These are phyloP conservation scores for Hanseniaspora osmophila DNA, from an alignment of 805 yeast genomes.

Conservation along the genomic window DNA sequence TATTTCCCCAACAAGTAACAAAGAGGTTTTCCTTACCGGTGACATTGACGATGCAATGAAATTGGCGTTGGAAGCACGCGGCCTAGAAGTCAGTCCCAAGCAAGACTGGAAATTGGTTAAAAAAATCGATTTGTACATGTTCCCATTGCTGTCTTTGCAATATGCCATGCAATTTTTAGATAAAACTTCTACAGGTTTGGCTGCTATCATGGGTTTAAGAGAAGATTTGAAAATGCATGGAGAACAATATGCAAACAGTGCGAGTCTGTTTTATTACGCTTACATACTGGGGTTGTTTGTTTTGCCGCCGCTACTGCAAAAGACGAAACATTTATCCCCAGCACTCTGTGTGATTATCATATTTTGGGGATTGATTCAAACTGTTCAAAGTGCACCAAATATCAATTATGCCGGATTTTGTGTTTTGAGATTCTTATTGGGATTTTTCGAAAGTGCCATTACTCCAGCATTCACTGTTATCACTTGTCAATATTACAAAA, in stretches of 20 bases:
- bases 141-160: constrained; percentile 36
- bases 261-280: constrained; percentile 52
- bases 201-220: constrained; percentile 38
- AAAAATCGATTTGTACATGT: constrained; percentile 37
- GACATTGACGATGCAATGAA: constrained; percentile 36
- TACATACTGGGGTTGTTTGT: constrained; percentile 29
- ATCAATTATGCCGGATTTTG: constrained; percentile 31
- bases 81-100: constrained; percentile 19
- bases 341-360: constrained; percentile 33
- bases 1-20: constrained; percentile 15
- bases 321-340: constrained; percentile 39
- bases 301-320: constrained; percentile 35
- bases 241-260: constrained; percentile 36
- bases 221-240: constrained; percentile 32
- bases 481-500: constrained; percentile 45
- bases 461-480: constrained; percentile 44
- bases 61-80: constrained; percentile 24
- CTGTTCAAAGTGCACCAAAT: constrained; percentile 38
- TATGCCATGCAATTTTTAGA: constrained; percentile 48
- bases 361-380: constrained; percentile 49
- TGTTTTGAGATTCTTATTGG: constrained; percentile 35
- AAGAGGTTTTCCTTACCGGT: constrained; percentile 18
- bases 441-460: constrained; percentile 37
- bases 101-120: constrained; percentile 25
- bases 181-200: constrained; percentile 36